Evolutionary conservation across 176 grass and related monocot species (phyloP), one percentile per base, ranked within the genome.

Genomic region (Panicum miliaceum): DNA sequence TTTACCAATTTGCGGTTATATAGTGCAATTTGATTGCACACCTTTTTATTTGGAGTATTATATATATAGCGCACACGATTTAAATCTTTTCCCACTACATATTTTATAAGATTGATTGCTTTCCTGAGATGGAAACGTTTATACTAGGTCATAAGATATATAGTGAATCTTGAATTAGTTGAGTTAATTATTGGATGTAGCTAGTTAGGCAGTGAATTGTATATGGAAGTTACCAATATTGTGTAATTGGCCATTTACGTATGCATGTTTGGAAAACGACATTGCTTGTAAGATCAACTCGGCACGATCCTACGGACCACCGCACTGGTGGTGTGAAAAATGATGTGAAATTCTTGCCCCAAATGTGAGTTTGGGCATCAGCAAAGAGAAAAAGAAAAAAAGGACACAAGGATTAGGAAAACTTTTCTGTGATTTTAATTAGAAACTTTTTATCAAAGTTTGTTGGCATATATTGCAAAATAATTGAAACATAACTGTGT

Each of bases 11-110:
- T 36, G 12, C 19, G 22, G 26, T 72, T 5, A 53, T 79, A 4
- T 79, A 36, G 60, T 79, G 60, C 43, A n/a, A 79, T 65, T 64
- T 65, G 25, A 7, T 50, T 48, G 42, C 12, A n/a, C 43, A 79
- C 76, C 41, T 53, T 13, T 35, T 42, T 43, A 16, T 27, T 26
- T 26, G 54, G 22, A 57, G 12, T 72, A 27, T 46, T 45, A 13
- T 47, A 14, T 7, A 47, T 35, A 2, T 1, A 27, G 58, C 58
- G 6, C 58, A 27, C 23, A 3, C 23, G 23, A 13, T 27, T 27
- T 27, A 27, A 27, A 61, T 61, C 9, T 11, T 26, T 13, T 27
- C 23, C 8, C 23, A 26, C n/a, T 26, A 59, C 4, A n/a, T 57
- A 9, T 59, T 12, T 61, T 61, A 27, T 61, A 26, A 13, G 58